These are phyloP conservation scores for Penicillium glabrum DNA, from an alignment of 2,329 filamentous ascomycete species.

Conservation along the genomic window DNA sequence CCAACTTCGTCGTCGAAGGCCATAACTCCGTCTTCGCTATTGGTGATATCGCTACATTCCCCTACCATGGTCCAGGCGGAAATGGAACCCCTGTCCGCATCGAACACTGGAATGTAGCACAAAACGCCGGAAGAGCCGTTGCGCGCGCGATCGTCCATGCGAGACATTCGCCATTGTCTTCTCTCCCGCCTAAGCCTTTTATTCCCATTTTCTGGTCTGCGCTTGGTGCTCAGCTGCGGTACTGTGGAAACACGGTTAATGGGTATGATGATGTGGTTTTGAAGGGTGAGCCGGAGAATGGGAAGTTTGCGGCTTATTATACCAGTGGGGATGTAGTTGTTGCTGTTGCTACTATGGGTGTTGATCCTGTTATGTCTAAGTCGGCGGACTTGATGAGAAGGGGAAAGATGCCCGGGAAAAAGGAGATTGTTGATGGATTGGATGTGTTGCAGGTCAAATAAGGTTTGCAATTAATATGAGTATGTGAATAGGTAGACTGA, in stretches of 20 bases:
- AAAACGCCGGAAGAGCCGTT: conserved; percentile 81
- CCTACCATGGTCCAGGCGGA: conserved; percentile 86
- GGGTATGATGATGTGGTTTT: conserved; percentile 87
- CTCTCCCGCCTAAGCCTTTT: conserved; percentile 66
- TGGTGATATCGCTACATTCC: conserved; percentile 92
- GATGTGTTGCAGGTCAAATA: conserved; percentile 37
- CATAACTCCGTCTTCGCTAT: conserved; percentile 80
- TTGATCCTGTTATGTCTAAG: conserved; percentile 83
- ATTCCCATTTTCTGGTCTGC: conserved; percentile 98
- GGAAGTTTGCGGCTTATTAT: conserved; percentile 88
- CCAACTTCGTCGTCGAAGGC: conserved; percentile 73
- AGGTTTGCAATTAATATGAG: background rate
- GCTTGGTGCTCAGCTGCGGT: conserved; percentile 81
- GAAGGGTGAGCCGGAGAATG: conserved; percentile 71
- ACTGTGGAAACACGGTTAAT: conserved; percentile 81
- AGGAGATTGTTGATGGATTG: conserved; percentile 61
- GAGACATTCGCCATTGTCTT: conserved; percentile 24
- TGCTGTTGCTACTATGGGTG: conserved; percentile 86
- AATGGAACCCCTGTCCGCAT: conserved; percentile 74
- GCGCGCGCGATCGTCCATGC: conserved; percentile 74
- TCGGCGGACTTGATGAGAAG: conserved; percentile 80
- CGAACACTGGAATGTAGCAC: conserved; percentile 98
- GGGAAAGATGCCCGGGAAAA: conserved; percentile 80
- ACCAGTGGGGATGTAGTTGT: conserved; percentile 82
- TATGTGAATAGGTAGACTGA: no score